Evolutionary conservation across 352 stramenopile genomes (phyloP).

Genomic region (Globisporangium carolinianum): DNA sequence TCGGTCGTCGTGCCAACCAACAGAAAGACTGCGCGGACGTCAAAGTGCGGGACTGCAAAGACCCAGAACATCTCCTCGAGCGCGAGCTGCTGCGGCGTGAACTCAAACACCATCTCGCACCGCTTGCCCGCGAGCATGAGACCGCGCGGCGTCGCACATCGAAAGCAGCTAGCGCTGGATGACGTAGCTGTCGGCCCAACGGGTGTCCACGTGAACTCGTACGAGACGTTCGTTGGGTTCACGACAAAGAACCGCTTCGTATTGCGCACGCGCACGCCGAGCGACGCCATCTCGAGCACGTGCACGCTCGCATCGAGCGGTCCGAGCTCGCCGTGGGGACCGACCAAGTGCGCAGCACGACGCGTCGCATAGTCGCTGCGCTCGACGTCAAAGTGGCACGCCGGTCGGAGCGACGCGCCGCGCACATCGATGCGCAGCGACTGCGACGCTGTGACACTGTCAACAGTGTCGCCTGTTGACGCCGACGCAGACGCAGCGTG

Average conservation of each 20-base stretch:
- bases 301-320: slow-evolving; percentile 82
- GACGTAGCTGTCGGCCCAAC: slow-evolving; percentile 34
- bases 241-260: slow-evolving; percentile 90
- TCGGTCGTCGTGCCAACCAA: slow-evolving; percentile 90
- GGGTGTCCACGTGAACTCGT: slow-evolving; percentile 91
- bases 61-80: slow-evolving; percentile 91
- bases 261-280: slow-evolving; percentile 89
- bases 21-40: slow-evolving; percentile 89
- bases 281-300: slow-evolving; percentile 90
- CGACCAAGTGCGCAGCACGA: slow-evolving; percentile 54
- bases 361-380: slow-evolving; percentile 83
- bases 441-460: background rate
- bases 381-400: slow-evolving; percentile 92
- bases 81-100: slow-evolving; percentile 85
- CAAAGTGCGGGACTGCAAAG: slow-evolving; percentile 86
- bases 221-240: slow-evolving; percentile 91
- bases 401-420: slow-evolving; percentile 75
- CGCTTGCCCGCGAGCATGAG: slow-evolving; percentile 90
- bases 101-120: slow-evolving; percentile 96
- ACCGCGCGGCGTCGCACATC: slow-evolving; percentile 86
- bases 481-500: slow-evolving; percentile 5
- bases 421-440: slow-evolving; percentile 47
- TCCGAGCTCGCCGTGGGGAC: slow-evolving; percentile 77
- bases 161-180: slow-evolving; percentile 40
- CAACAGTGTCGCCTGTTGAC: background rate